phyloP scores from a whole-genome alignment of 2,329 filamentous ascomycete species.

The Alternaria triticimaculans region DNA sequence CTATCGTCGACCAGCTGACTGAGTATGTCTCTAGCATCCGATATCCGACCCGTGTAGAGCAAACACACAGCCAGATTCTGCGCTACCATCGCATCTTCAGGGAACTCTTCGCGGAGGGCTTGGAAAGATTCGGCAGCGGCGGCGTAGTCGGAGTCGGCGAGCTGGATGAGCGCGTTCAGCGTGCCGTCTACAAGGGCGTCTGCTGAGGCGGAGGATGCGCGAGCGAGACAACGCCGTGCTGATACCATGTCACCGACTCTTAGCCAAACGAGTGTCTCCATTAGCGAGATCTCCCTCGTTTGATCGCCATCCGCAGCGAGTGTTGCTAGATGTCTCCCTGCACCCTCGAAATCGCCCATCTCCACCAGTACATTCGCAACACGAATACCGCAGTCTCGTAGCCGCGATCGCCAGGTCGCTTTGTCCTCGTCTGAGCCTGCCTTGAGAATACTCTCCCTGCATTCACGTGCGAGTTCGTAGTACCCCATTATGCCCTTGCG shows the following conservation, averaged over 20 bases:
- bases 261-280: constrained; percentile 72
- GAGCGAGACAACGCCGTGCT: constrained; percentile 64
- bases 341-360: constrained; percentile 87
- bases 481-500: constrained; percentile 86
- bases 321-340: constrained; percentile 72
- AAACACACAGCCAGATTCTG: constrained; percentile 87
- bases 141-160: constrained; percentile 78
- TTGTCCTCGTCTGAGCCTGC: constrained; percentile 58
- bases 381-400: constrained; percentile 75
- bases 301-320: constrained; percentile 49
- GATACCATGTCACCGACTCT: constrained; percentile 77
- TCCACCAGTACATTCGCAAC: constrained; percentile 73
- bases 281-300: constrained; percentile 43
- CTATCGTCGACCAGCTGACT: constrained; percentile 69
- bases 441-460: constrained; percentile 63
- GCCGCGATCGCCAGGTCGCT: constrained; percentile 71
- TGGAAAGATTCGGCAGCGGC: constrained; percentile 69
- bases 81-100: constrained; percentile 70
- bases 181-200: constrained; percentile 50
- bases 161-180: constrained; percentile 72
- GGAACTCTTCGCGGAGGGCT: constrained; percentile 54
- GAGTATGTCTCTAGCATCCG: constrained; percentile 67
- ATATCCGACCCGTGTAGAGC: constrained; percentile 78
- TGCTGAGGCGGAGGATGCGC: constrained; percentile 17
- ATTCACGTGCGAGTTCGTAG: constrained; percentile 85